Conservation (phyloP, 768 basidiomycete species). For the Scleroderma bovista region DNA sequence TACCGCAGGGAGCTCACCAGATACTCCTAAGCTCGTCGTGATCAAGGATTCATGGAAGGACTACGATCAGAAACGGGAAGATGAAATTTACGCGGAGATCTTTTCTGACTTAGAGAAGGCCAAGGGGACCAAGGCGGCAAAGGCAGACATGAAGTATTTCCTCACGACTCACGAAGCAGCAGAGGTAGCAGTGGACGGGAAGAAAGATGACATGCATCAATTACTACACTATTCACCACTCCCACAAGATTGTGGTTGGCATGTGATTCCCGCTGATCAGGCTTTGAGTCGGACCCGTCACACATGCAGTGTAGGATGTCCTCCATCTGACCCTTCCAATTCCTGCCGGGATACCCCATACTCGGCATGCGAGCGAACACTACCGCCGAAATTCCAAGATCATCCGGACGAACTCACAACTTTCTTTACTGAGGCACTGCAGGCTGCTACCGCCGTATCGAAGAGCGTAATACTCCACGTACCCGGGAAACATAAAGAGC, state of each 20-base stretch:
- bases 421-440: background rate
- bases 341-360: background rate
- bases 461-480: no score
- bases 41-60: slow-evolving; percentile 3
- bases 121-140: no score
- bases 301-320: background rate
- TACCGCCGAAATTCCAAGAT: no score
- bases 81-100: background rate
- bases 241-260: no score
- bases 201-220: background rate
- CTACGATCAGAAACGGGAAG: background rate
- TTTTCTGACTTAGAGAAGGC: no score
- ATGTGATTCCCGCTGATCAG: background rate
- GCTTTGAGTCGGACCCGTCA: background rate
- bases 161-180: background rate
- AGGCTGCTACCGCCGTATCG: no score
- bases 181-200: background rate
- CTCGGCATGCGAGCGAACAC: no score
- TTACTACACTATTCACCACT: background rate
- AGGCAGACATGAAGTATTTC: background rate
- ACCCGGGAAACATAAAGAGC: no score
- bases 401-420: no score
- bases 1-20: no score
- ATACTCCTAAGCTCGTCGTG: no score
- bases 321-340: background rate